Evolutionary conservation across 2,329 filamentous ascomycete genomes (phyloP).

Genomic region (Colletotrichum spinosum): DNA sequence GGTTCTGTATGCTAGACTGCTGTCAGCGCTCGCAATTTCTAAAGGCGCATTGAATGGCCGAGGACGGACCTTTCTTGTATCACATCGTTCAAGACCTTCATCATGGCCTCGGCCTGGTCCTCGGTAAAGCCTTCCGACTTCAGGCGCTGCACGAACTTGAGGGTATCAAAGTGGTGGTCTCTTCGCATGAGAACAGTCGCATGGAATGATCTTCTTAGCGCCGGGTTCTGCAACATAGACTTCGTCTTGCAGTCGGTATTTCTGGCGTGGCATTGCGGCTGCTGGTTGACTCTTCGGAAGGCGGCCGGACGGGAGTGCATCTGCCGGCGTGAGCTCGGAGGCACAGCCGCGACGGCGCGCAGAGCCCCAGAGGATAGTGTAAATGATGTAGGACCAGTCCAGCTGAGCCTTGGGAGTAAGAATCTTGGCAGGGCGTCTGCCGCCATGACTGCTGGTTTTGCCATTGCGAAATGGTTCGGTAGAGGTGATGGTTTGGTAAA

Average conservation of each 20-base stretch:
- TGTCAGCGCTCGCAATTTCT: too few relatives aligned
- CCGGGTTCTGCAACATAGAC: slow-evolving; percentile 44
- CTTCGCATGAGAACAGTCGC: slow-evolving; percentile 69
- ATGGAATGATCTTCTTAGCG: slow-evolving; percentile 70
- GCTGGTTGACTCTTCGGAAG: slow-evolving; percentile 41
- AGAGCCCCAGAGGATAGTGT: slow-evolving; percentile 39
- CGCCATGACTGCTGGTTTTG: slow-evolving; percentile 42
- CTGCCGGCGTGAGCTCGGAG: slow-evolving; percentile 33
- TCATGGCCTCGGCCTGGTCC: slow-evolving; percentile 96
- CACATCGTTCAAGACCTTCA: slow-evolving; percentile 95
- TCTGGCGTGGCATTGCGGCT: slow-evolving; percentile 29
- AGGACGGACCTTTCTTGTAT: slow-evolving; percentile 86
- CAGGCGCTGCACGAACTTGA: slow-evolving; percentile 94
- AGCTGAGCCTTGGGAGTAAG: slow-evolving; percentile 67
- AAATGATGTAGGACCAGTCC: slow-evolving; percentile 51
- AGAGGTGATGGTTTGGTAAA: too few relatives aligned
- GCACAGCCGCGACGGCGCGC: slow-evolving; percentile 43
- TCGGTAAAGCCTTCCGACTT: slow-evolving; percentile 95
- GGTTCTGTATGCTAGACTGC: slow-evolving; percentile 83
- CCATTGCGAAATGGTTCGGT: slow-evolving; percentile 38
- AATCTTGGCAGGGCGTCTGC: slow-evolving; percentile 62
- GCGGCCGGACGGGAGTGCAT: slow-evolving; percentile 39
- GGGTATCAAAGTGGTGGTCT: slow-evolving; percentile 97
- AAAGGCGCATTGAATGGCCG: too few relatives aligned
- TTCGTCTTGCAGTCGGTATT: slow-evolving; percentile 16